phyloP scores from a whole-genome alignment of 208 protist genomes.

The Strigomonas galati region DNA sequence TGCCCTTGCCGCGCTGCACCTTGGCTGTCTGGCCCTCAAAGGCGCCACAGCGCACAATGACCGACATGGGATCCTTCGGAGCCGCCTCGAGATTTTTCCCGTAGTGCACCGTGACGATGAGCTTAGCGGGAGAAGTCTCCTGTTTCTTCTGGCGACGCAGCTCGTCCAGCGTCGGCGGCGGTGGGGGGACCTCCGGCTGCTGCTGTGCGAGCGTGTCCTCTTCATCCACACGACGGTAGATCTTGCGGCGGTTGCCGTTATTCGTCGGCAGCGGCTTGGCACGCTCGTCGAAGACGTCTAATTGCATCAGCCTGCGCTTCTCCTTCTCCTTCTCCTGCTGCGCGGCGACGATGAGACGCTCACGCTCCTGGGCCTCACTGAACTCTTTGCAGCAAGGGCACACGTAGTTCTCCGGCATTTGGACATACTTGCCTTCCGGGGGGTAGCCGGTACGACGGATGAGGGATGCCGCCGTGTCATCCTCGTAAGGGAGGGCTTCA shows the following conservation, averaged over 20 bases:
- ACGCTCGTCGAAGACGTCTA: slow-evolving; percentile 89
- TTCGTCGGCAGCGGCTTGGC: slow-evolving; percentile 48
- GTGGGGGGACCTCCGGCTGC: slow-evolving; percentile 45
- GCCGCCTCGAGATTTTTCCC: slow-evolving; percentile 64
- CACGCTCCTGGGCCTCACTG: slow-evolving; percentile 47
- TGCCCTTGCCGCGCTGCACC: slow-evolving; percentile 63
- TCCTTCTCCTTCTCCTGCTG: slow-evolving; percentile 70
- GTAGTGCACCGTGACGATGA: slow-evolving; percentile 87
- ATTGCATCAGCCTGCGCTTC: slow-evolving; percentile 63
- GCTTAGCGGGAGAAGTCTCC: slow-evolving; percentile 35
- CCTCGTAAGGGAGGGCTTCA: slow-evolving; percentile 77
- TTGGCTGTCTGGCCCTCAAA: slow-evolving; percentile 88
- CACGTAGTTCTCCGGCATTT: slow-evolving; percentile 80
- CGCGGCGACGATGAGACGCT: slow-evolving; percentile 50
- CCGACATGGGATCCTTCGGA: slow-evolving; percentile 59
- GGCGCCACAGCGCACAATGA: slow-evolving; percentile 83
- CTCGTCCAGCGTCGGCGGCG: slow-evolving; percentile 67
- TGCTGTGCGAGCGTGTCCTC: slow-evolving; percentile 32
- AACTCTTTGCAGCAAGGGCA: slow-evolving; percentile 86
- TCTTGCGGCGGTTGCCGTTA: slow-evolving; percentile 30
- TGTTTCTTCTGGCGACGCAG: slow-evolving; percentile 44
- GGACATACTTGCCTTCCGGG: slow-evolving; percentile 67
- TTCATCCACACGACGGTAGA: slow-evolving; percentile 34
- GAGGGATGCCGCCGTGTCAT: slow-evolving; percentile 84
- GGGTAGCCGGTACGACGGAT: slow-evolving; percentile 83